A percentile compares a stretch with the other conserved stretches of the same genome.
Evolutionary conservation across 108 stramenopile genomes (phyloP).

Genomic region (Phaeodactylum tricornutum): DNA sequence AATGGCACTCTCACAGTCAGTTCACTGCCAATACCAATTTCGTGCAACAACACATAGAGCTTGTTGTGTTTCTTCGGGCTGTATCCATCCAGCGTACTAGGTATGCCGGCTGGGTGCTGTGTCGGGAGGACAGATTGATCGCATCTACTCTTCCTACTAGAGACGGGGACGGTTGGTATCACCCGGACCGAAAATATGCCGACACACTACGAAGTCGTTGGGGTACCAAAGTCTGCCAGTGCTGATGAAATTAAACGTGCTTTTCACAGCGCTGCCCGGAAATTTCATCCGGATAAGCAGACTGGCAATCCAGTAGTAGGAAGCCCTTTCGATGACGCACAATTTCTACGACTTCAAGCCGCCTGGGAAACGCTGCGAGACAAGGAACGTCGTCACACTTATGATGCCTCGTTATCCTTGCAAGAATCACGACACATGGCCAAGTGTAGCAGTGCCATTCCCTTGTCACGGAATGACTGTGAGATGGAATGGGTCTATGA

Average conservation of each 20-base stretch:
- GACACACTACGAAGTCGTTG: constrained; percentile 68
- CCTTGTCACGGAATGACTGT: constrained; percentile 34
- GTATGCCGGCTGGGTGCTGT: no score
- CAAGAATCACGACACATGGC: constrained; percentile 15
- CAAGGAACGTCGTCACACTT: constrained; percentile 26
- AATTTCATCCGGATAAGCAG: constrained; percentile 59
- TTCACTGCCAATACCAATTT: no score
- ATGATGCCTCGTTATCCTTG: constrained; percentile 41
- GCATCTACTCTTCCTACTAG: no score
- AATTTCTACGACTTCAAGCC: constrained; percentile 51
- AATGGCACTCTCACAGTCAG: no score
- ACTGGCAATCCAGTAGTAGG: background rate
- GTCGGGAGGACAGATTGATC: no score
- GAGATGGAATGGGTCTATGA: constrained; percentile 28
- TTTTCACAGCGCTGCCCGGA: constrained; percentile 39
- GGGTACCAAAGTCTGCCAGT: constrained; percentile 47
- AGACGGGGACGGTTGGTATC: no score
- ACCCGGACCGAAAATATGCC: no score
- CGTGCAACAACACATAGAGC: no score
- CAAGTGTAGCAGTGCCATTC: constrained; percentile 23
- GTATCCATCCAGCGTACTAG: no score
- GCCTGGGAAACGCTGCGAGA: constrained; percentile 58
- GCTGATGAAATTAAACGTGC: constrained; percentile 66
- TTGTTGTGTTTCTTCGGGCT: no score
- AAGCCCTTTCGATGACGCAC: background rate